A percentile compares a stretch with the other conserved stretches of the same genome.
phyloP scores from a whole-genome alignment of 2,329 filamentous ascomycete species.

The Clarireedia homoeocarpa region DNA sequence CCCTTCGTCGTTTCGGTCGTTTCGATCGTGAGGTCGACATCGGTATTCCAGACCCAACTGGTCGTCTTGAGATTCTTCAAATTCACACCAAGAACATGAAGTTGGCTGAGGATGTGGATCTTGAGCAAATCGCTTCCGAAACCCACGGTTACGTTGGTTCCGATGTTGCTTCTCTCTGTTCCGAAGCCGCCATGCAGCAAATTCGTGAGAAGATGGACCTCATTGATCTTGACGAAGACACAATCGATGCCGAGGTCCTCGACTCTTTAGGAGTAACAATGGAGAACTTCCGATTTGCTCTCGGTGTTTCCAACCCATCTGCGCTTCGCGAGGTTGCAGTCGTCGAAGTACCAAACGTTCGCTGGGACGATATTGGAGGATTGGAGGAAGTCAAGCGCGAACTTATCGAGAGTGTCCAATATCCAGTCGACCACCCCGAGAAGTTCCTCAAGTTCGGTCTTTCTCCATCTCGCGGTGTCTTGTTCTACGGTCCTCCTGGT shows the following conservation, averaged over 20 bases:
- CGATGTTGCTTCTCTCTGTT: slow-evolving; percentile 95
- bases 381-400: slow-evolving; percentile 98
- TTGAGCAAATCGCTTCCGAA: slow-evolving; percentile 93
- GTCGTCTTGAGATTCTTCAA: slow-evolving; percentile 95
- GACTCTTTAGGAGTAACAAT: slow-evolving; percentile 98
- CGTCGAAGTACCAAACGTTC: slow-evolving; percentile 97
- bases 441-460: slow-evolving; percentile 99
- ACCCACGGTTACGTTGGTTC: slow-evolving; percentile 99
- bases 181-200: slow-evolving; percentile 98
- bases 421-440: slow-evolving; percentile 97
- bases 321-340: slow-evolving; percentile 97
- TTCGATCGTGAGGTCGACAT: slow-evolving; percentile 99
- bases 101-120: slow-evolving; percentile 89
- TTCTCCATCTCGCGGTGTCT: slow-evolving; percentile 92
- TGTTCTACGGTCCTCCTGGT: slow-evolving; percentile 98
- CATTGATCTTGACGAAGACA: slow-evolving; percentile 97
- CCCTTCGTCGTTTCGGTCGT: slow-evolving; percentile 93
- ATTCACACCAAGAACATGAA: slow-evolving; percentile 99
- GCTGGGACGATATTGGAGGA: slow-evolving; percentile 99
- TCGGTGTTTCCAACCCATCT: slow-evolving; percentile 96
- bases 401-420: slow-evolving; percentile 97
- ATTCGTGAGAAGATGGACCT: slow-evolving; percentile 99
- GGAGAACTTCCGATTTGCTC: slow-evolving; percentile 99
- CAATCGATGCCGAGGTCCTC: slow-evolving; percentile 95
- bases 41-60: slow-evolving; percentile 93